Evolutionary conservation across 2,329 filamentous ascomycete genomes (phyloP).

Genomic region (Dactylellina sp.): DNA sequence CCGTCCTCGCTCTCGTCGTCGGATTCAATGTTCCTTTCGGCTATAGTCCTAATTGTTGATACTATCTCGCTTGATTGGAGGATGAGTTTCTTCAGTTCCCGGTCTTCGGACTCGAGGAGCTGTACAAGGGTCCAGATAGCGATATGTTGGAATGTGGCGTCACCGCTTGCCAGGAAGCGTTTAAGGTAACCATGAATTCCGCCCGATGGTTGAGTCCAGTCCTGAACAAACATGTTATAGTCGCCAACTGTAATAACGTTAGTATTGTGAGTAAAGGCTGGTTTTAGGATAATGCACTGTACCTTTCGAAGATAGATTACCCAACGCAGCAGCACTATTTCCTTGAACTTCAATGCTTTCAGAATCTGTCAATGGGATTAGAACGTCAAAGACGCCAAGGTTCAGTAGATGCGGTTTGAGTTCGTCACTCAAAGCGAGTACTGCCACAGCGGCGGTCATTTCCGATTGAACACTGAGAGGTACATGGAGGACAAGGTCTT

Average conservation of each 20-base stretch:
- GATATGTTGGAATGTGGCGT: conserved; percentile 98
- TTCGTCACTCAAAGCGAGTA: conserved; percentile 93
- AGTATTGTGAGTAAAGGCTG: conserved; percentile 29
- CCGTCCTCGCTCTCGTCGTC: conserved; percentile 72
- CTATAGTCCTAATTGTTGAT: conserved; percentile 89
- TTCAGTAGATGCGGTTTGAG: conserved; percentile 91
- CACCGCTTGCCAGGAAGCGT: conserved; percentile 91
- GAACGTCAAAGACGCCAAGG: conserved; percentile 92
- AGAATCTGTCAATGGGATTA: conserved; percentile 94
- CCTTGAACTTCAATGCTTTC: conserved; percentile 98
- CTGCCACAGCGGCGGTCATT: conserved; percentile 99
- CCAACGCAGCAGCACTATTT: conserved; percentile 94
- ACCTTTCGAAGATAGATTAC: conserved; percentile 98
- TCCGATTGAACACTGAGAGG: conserved; percentile 95
- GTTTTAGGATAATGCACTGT: conserved; percentile 57
- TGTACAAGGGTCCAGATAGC: conserved; percentile 98
- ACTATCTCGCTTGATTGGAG: conserved; percentile 91
- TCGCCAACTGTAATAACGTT: conserved; percentile 77
- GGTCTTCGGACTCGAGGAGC: conserved; percentile 93
- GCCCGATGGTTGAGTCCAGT: conserved; percentile 91
- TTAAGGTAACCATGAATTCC: conserved; percentile 96
- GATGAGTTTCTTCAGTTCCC: conserved; percentile 86
- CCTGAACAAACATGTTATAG: conserved; percentile 93
- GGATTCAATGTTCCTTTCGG: conserved; percentile 86
- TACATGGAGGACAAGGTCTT: conserved; percentile 92